These are phyloP conservation scores for Linum trigynum DNA, from an alignment of 345 rosid species.

Conservation along the genomic window DNA sequence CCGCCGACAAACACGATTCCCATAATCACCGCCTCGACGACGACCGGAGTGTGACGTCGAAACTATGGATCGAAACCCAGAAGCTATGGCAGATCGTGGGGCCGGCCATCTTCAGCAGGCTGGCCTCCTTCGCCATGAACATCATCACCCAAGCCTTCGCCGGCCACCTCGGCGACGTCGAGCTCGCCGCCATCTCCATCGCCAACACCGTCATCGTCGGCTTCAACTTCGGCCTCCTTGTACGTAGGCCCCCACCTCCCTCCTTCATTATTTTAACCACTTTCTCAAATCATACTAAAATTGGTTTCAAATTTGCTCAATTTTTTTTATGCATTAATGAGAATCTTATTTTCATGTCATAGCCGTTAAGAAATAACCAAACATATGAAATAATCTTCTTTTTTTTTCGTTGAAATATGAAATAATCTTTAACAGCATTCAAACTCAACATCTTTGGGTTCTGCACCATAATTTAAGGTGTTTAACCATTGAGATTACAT, in stretches of 20 bases:
- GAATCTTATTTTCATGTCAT: too few species aligned
- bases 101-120: constrained; percentile 50
- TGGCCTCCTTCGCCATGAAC: constrained; percentile 41
- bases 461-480: too few species aligned
- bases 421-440: too few species aligned
- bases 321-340: too few species aligned
- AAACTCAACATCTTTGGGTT: too few species aligned
- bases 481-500: too few species aligned
- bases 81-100: constrained; percentile 58
- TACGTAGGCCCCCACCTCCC: constrained; percentile 7
- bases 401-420: too few species aligned
- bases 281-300: not conserved
- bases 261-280: not conserved
- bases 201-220: constrained; percentile 57
- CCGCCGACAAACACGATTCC: not conserved
- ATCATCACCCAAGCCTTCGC: constrained; percentile 53
- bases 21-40: not conserved
- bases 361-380: too few species aligned
- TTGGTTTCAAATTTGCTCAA: not conserved
- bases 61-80: constrained; percentile 26
- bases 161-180: constrained; percentile 53
- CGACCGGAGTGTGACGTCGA: not conserved
- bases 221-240: constrained; percentile 59
- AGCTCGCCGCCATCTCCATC: constrained; percentile 56
- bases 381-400: too few species aligned